Evolutionary conservation across 2,329 filamentous ascomycete species (phyloP), one percentile per base, ranked within the genome.

Genomic region (Lachnellula willkommii): DNA sequence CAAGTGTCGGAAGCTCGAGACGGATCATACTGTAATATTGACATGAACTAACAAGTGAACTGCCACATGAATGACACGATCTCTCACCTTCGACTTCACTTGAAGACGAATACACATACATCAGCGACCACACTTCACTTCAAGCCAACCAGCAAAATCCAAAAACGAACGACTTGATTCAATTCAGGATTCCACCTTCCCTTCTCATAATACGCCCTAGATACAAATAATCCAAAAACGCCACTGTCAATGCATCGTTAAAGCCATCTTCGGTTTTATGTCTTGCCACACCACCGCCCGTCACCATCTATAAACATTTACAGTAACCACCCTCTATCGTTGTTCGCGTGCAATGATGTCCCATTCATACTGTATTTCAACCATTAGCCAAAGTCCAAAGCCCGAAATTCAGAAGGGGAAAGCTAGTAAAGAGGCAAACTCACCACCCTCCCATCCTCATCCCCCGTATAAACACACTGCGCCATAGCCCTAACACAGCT

Each of bases 401-500:
- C 7, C 4, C 6, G n/a, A 43, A 12, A 45, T 5, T 11, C 1
- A 12, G 15, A 36, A 51, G 15, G 12, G n/a, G 22, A 7, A 48
- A 6, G 28, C n/a, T 9, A 12, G 20, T 32, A 58, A 20, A 40
- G 48, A 47, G 37, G 32, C 50, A 53, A 57, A 82, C 85, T 82
- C 69, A 94, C 89, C 72, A 99, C 93, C 77, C 86, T 81, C 32
- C 94, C 94, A 61, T 91, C 88, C 61, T 97, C 94, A 74, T 97
- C 94, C 3, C 93, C 94, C 0, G 92, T 96, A 72, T 96, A 97
- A 9, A 97, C 85, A 59, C 87, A 81, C 60, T 87, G 85, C 52
- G 89, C 84, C 80, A 92, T 88, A 2, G 93, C 88, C 55, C 89
- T 79, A 52, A 99, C 88, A 68, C 89, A 95, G 39, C 89, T 95